Evolutionary conservation across 192 early-diverging fungal genomes (phyloP).

Genomic region (Umbelopsis ramanniana): DNA sequence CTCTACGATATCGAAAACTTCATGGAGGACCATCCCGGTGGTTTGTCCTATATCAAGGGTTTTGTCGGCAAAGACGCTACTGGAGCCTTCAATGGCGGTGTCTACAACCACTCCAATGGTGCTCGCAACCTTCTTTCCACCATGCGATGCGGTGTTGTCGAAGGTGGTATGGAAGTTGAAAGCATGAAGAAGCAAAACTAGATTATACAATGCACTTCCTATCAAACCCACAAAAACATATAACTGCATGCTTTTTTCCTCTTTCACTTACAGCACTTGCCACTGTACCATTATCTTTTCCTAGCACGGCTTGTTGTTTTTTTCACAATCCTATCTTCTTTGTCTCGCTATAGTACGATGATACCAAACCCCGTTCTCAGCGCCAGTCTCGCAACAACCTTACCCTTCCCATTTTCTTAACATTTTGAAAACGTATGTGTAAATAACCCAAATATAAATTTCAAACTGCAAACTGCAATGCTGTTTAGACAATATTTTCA

Average conservation of each 20-base stretch:
- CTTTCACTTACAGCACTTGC: constrained; percentile 7
- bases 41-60: constrained; percentile 67
- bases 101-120: constrained; percentile 90
- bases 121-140: constrained; percentile 81
- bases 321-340: neutral
- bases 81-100: constrained; percentile 84
- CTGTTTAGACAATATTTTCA: too few species aligned
- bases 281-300: constrained; percentile 1
- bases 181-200: constrained; percentile 27
- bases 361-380: constrained; percentile 1
- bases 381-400: neutral
- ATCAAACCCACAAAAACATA: neutral
- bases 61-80: constrained; percentile 88
- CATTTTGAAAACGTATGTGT: constrained; percentile 9
- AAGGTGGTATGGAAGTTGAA: constrained; percentile 51
- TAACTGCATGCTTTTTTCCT: neutral
- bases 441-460: constrained; percentile 17
- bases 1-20: constrained; percentile 84
- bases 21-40: constrained; percentile 90
- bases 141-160: constrained; percentile 70
- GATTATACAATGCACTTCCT: neutral
- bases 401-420: neutral
- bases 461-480: too few species aligned
- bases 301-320: neutral
- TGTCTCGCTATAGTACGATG: neutral